Base-by-base conservation (phyloP, 768 basidiomycete species). In the Punctularia strigosozonata region DNA sequence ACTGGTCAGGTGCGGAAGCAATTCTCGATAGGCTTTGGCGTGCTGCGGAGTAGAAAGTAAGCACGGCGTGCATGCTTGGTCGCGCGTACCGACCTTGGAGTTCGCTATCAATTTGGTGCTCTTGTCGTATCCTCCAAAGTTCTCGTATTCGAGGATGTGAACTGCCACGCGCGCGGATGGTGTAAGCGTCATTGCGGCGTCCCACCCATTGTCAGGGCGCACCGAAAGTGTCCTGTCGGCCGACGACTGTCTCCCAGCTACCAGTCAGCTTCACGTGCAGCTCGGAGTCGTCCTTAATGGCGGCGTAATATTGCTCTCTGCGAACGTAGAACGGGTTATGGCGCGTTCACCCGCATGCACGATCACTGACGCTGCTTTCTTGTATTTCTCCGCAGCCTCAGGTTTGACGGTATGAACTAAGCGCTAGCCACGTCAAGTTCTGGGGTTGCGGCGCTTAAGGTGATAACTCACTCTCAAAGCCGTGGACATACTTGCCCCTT, bases 401-500 rank as follows among this genome's bases (percentile, higher is more conserved):
- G 92, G 91, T 53, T 77, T 82, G 47, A 98, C 86, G 42, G 67
- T 71, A 61, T 99, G 95, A 24, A 78, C 84, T 97, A 54, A n/a
- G n/a, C n/a, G n/a, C n/a, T n/a, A n/a, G n/a, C n/a, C n/a, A n/a
- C n/a, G n/a, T n/a, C n/a, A n/a, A n/a, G n/a, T n/a, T n/a, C n/a
- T n/a, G n/a, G n/a, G n/a, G n/a, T n/a, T n/a, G n/a, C 19, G 43
- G 24, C 38, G 31, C 39, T 34, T 25, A n/a, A n/a, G 31, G 20
- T 12, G 43, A 36, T 3, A 23, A 59, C 80, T 51, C 52, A 90
- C 90, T 70, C 63, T 90, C 86, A 48, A 94, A 78, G 10, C 80
- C 85, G 57, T 94, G 90, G 24, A 92, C 71, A 55, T 91, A 92
- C 68, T 98, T 98, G 33, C 91, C 89, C 42, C 94, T 68, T 24